Conservation (phyloP, 768 basidiomycete genomes). For the Mrakia frigida region DNA sequence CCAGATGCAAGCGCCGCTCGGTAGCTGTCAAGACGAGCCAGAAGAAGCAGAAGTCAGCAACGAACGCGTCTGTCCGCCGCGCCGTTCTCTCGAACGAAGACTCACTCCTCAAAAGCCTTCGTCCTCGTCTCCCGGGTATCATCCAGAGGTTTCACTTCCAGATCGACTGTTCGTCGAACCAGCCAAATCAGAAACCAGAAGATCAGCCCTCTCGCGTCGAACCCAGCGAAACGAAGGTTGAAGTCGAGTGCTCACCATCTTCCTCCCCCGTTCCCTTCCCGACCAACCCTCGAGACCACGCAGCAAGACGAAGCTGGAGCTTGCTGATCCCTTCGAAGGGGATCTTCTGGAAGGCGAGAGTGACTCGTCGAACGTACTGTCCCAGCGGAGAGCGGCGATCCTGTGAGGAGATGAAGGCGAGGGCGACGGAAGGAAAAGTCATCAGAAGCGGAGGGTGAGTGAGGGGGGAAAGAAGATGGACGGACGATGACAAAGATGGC, state of each 20-base stretch:
- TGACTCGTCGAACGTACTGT: slow-evolving; percentile 72
- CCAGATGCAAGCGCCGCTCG: slow-evolving; percentile 53
- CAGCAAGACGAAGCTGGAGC: slow-evolving; percentile 61
- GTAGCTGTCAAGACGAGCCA: neutral
- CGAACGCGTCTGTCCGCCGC: neutral
- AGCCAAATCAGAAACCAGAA: slow-evolving; percentile 56
- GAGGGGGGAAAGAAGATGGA: neutral
- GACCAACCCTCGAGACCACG: slow-evolving; percentile 60
- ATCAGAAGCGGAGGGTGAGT: neutral
- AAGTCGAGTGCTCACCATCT: slow-evolving; percentile 48
- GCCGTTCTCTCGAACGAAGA: neutral
- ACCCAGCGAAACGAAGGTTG: slow-evolving; percentile 32
- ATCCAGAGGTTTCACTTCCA: slow-evolving; percentile 27
- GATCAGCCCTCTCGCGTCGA: slow-evolving; percentile 50
- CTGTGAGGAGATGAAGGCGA: slow-evolving; percentile 46
- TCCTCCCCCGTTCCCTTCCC: slow-evolving; percentile 43
- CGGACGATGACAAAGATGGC: neutral
- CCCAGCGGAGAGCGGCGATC: slow-evolving; percentile 72
- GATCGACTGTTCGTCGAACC: slow-evolving; percentile 38
- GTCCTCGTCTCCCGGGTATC: slow-evolving; percentile 62
- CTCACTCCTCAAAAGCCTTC: slow-evolving; percentile 59
- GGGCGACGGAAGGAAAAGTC: neutral
- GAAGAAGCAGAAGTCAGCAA: neutral
- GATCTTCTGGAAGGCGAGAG: slow-evolving; percentile 66
- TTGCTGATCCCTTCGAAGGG: slow-evolving; percentile 67